Evolutionary conservation across 306 rosid genomes (phyloP), one percentile per base, ranked within the genome.

Genomic region (Echinosophora koreensis): DNA sequence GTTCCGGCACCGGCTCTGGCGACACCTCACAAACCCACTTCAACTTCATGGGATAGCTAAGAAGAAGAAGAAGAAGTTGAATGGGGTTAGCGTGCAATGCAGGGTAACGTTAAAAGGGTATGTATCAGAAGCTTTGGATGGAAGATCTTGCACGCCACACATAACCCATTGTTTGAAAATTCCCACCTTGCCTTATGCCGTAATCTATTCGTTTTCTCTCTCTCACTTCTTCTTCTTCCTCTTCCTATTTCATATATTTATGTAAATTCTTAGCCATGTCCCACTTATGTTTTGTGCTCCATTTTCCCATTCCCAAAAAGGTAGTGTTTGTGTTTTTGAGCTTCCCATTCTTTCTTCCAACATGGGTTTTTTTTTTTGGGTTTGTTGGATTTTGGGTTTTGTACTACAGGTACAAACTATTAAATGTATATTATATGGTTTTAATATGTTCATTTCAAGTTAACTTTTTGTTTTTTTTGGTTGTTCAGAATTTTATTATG

Each of bases 121-220:
- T 34, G 8, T 9, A 8, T 14, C 37, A n/a, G 57, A 80, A 67
- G 77, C 30, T 61, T 46, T 28, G 73, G 85, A 81, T 81, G 65
- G 77, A 81, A 72, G 74, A 69, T 62, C 85, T 82, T 82, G 78
- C 81, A 82, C 85, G 85, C 74, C 64, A 82, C 85, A 82, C 78
- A 54, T 54, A 62, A 66, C 71, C 59, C 61, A 61, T 69, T 82
- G 0, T 82, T 78, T 63, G 59, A 57, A 67, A 81, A 42, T 76
- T 69, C 81, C 5, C 46, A 69, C 78, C 78, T 81, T 81, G 69
- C 78, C 85, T 82, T 81, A 62, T 82, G 73, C 85, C 74, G 47
- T 82, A 82, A 73, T 82, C 44, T 57, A 82, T 82, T 70, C 82
- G 28, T 82, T 82, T 63, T 82, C 82, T 82, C 64, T 63, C 56